phyloP scores from a whole-genome alignment of 1,284 basidiomycete genomes.

The Cutaneotrichosporon sp. region DNA sequence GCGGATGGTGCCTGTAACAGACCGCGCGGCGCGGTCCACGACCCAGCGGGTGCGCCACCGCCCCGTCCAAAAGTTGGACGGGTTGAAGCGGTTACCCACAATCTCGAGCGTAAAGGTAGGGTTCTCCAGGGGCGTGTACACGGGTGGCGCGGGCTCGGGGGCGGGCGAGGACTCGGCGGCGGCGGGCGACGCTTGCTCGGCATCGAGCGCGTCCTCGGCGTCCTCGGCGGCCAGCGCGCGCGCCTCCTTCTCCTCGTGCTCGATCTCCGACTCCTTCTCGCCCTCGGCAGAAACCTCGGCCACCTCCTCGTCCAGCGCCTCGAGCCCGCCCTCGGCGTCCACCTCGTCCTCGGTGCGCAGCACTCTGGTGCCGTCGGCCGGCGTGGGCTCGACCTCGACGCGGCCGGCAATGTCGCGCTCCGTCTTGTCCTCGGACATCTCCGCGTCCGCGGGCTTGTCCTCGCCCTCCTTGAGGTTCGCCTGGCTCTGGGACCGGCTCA shows the following conservation, averaged over 20 bases:
- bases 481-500: conserved; percentile 13
- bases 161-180: not conserved
- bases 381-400: conserved; percentile 5
- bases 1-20: conserved; percentile 62
- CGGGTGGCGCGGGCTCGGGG: conserved; percentile 15
- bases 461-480: conserved; percentile 8
- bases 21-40: conserved; percentile 50
- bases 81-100: conserved; percentile 91
- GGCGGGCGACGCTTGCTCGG: not conserved
- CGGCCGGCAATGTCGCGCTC: not conserved
- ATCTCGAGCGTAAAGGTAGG: conserved; percentile 71
- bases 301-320: conserved; percentile 24
- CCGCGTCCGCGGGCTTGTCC: not conserved
- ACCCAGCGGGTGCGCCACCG: conserved; percentile 71
- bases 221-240: conserved; percentile 3
- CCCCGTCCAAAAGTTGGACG: conserved; percentile 88
- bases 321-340: conserved; percentile 35
- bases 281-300: conserved; percentile 7
- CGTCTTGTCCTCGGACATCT: too few relatives aligned
- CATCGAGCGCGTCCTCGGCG: not conserved
- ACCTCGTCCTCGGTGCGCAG: conserved; percentile 30
- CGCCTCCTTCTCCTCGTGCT: conserved; percentile 12
- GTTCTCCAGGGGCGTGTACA: conserved; percentile 39
- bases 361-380: not conserved
- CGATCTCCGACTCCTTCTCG: conserved; percentile 10